Evolutionary conservation across 768 basidiomycete species (phyloP).

Genomic region (Boletus reticulatus): DNA sequence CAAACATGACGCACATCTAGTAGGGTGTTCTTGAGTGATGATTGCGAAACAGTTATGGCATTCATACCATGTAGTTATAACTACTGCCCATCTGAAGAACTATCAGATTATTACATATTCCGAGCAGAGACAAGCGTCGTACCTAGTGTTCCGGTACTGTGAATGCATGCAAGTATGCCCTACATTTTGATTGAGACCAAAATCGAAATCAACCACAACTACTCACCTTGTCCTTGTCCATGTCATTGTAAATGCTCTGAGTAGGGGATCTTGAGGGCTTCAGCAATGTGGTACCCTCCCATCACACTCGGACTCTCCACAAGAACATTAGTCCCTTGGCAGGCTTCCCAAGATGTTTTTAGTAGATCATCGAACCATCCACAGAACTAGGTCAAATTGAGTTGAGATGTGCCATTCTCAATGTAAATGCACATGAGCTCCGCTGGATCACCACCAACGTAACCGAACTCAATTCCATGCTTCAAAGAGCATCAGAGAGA

Average conservation of each 20-base stretch:
- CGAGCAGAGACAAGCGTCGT: slow-evolving; percentile 12
- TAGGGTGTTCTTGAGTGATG: slow-evolving; percentile 1
- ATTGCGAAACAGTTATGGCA: not conserved
- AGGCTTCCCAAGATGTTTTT: slow-evolving; percentile 94
- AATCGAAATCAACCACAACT: not conserved
- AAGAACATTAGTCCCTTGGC: slow-evolving; percentile 90
- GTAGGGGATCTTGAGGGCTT: slow-evolving; percentile 90
- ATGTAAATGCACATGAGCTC: slow-evolving; percentile 98
- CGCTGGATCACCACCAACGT: slow-evolving; percentile 95
- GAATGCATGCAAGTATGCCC: slow-evolving; percentile 96
- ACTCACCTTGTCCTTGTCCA: slow-evolving; percentile 87
- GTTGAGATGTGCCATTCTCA: slow-evolving; percentile 77
- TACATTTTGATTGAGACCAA: slow-evolving; percentile 24
- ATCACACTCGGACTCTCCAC: slow-evolving; percentile 97
- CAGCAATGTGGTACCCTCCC: slow-evolving; percentile 96
- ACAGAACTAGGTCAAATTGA: slow-evolving; percentile 63
- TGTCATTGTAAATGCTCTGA: slow-evolving; percentile 95
- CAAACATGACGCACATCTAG: slow-evolving; percentile 94
- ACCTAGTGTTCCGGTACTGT: slow-evolving; percentile 96
- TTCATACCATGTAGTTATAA: slow-evolving; percentile 94
- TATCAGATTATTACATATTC: slow-evolving; percentile 13
- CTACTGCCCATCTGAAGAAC: slow-evolving; percentile 80
- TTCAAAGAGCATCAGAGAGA: slow-evolving; percentile 30
- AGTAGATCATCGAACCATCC: slow-evolving; percentile 98
- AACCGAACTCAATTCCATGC: slow-evolving; percentile 96